Percentiles rank a stretch among this genome's conserved stretches.
phyloP scores from a whole-genome alignment of 345 rosid genomes.

The Pistacia integerrima region DNA sequence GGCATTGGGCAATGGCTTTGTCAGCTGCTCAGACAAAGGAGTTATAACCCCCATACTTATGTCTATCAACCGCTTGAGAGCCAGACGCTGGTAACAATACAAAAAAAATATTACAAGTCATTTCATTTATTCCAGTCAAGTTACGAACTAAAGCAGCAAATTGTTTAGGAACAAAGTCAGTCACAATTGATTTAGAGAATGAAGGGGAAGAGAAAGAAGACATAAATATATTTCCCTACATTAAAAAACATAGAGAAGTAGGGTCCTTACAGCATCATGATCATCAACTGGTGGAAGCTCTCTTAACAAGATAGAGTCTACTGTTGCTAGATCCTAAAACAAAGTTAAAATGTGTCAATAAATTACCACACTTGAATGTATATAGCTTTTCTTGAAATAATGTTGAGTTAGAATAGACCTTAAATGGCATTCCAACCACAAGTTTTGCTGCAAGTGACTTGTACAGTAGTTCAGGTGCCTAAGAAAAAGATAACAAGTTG shows the following conservation, averaged over 20 bases:
- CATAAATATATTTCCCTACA: neutral
- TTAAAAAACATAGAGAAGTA: constrained; percentile 13
- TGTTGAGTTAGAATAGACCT: constrained; percentile 49
- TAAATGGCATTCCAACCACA: constrained; percentile 94
- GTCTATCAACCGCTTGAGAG: constrained; percentile 91
- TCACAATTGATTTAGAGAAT: neutral
- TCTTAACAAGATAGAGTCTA: constrained; percentile 82
- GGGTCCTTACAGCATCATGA: constrained; percentile 70
- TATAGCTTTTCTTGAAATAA: constrained; percentile 12
- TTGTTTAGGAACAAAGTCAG: neutral
- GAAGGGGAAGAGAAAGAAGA: neutral
- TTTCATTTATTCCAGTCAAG: constrained; percentile 18
- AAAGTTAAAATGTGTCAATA: constrained; percentile 23
- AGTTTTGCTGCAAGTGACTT: constrained; percentile 92
- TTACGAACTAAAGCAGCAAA: neutral
- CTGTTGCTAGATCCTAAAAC: constrained; percentile 88
- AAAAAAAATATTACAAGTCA: constrained; percentile 21
- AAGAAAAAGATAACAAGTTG: constrained; percentile 18
- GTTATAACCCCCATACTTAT: constrained; percentile 90
- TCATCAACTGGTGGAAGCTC: constrained; percentile 91
- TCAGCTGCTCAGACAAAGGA: constrained; percentile 94
- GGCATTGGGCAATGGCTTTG: constrained; percentile 92
- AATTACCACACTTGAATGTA: constrained; percentile 1
- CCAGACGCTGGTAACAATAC: constrained; percentile 62
- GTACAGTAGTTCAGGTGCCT: constrained; percentile 90